Evolutionary conservation across 805 yeast species (phyloP).

Genomic region (Brettanomyces anomalus): DNA sequence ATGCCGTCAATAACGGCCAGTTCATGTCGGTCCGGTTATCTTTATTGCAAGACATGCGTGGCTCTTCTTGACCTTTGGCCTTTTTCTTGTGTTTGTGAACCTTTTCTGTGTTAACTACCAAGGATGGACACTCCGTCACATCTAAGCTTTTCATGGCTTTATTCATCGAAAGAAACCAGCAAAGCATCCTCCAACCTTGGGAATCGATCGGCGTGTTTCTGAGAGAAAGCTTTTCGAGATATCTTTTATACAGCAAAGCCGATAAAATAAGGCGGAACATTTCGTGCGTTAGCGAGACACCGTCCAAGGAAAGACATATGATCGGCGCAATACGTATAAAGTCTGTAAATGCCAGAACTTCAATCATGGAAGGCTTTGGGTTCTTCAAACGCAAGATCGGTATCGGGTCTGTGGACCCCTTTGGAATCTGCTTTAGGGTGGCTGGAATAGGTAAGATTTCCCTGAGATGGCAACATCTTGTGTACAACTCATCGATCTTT

Average conservation of each 20-base stretch:
- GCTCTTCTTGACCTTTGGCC: conserved; percentile 10
- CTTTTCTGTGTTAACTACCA: conserved; percentile 36
- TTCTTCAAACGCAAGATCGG: conserved; percentile 65
- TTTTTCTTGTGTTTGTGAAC: conserved; percentile 22
- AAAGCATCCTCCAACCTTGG: conserved; percentile 71
- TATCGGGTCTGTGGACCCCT: conserved; percentile 68
- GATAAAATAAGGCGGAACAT: conserved; percentile 70
- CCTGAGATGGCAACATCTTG: conserved; percentile 87
- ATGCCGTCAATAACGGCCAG: conserved; percentile 70
- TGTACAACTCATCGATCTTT: conserved; percentile 65
- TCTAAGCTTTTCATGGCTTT: conserved; percentile 51
- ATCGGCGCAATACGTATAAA: conserved; percentile 82
- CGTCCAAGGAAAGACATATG: conserved; percentile 67
- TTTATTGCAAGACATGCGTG: conserved; percentile 36
- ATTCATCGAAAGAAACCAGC: conserved; percentile 65
- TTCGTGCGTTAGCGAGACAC: conserved; percentile 61
- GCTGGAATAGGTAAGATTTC: conserved; percentile 92
- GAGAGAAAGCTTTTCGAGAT: conserved; percentile 63
- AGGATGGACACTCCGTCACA: conserved; percentile 57
- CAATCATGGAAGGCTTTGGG: conserved; percentile 86
- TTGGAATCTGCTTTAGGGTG: conserved; percentile 71
- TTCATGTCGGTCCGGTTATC: conserved; percentile 68
- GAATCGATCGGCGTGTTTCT: conserved; percentile 67
- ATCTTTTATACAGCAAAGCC: conserved; percentile 57
- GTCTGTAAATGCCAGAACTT: conserved; percentile 80